A percentile compares a stretch with the other conserved stretches of the same genome.
phyloP scores from a whole-genome alignment of 768 basidiomycete genomes.

The Pholiota molesta region DNA sequence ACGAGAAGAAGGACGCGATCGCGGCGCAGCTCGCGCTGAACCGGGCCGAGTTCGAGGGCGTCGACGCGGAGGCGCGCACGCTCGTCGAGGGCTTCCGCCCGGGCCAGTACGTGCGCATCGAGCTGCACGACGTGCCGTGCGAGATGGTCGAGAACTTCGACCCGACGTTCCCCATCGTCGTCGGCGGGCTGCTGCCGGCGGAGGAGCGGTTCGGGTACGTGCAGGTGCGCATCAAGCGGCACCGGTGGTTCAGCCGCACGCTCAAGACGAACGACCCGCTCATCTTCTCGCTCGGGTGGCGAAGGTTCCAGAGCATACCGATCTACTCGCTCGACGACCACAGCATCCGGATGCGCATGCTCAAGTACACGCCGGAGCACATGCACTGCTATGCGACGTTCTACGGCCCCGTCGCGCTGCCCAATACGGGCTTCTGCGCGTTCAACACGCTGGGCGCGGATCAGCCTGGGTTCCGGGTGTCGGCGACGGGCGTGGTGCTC shows the following conservation, averaged over 20 bases:
- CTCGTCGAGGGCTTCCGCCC: conserved; percentile 91
- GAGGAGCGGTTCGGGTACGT: conserved; percentile 94
- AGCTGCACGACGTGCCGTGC: conserved; percentile 81
- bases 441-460: conserved; percentile 84
- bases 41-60: conserved; percentile 79
- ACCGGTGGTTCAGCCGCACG: conserved; percentile 89
- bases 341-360: conserved; percentile 97
- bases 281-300: conserved; percentile 96
- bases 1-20: conserved; percentile 90
- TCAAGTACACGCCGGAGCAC: conserved; percentile 99
- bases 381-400: conserved; percentile 99
- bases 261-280: conserved; percentile 98
- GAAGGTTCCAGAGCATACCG: conserved; percentile 93
- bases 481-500: conserved; percentile 93
- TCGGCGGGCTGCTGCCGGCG: conserved; percentile 87
- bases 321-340: conserved; percentile 98
- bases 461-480: conserved; percentile 79
- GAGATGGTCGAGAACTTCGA: conserved; percentile 95
- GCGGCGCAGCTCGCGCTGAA: conserved; percentile 82
- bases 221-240: conserved; percentile 94
- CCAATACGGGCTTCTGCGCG: conserved; percentile 96
- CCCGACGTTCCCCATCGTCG: conserved; percentile 85
- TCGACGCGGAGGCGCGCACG: conserved; percentile 76
- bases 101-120: conserved; percentile 91
- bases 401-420: conserved; percentile 89